Evolutionary conservation across 2,329 filamentous ascomycete genomes (phyloP).

Genomic region (Beauveria bassiana): DNA sequence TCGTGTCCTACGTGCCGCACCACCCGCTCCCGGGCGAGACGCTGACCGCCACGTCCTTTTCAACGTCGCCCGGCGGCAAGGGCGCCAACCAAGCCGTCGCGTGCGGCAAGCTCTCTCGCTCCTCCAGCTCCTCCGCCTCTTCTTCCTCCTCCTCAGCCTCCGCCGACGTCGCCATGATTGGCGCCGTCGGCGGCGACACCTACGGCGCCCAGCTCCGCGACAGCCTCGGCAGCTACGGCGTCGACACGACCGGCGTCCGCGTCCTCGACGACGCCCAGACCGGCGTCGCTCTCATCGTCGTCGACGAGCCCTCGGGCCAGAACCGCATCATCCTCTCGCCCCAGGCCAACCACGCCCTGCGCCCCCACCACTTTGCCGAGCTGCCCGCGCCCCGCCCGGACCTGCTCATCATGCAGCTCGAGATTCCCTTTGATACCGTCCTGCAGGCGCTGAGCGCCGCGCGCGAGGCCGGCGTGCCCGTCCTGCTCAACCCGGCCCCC

Average conservation of each 20-base stretch:
- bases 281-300: constrained; percentile 67
- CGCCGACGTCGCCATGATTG: constrained; percentile 58
- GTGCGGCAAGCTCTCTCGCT: constrained; percentile 69
- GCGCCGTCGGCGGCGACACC: constrained; percentile 62
- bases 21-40: constrained; percentile 83
- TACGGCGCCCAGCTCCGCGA: constrained; percentile 54
- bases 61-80: constrained; percentile 81
- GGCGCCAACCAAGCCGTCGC: constrained; percentile 94
- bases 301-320: constrained; percentile 64
- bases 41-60: constrained; percentile 69
- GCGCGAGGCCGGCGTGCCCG: constrained; percentile 41
- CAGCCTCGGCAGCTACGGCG: constrained; percentile 52
- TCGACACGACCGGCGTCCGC: constrained; percentile 50
- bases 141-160: constrained; percentile 25
- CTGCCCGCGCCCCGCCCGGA: constrained; percentile 39
- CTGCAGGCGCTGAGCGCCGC: constrained; percentile 51
- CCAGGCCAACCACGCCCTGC: constrained; percentile 56
- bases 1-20: constrained; percentile 79
- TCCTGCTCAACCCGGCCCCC: constrained; percentile 81
- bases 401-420: constrained; percentile 69
- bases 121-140: constrained; percentile 26
- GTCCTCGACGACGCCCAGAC: constrained; percentile 42
- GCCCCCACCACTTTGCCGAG: constrained; percentile 26
- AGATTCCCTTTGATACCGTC: constrained; percentile 62
- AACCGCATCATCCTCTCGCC: constrained; percentile 70